A percentile compares a stretch with the other conserved stretches of the same genome.
Evolutionary conservation across 257 asterid genomes (phyloP).

Genomic region (Anisodus tanguticus): DNA sequence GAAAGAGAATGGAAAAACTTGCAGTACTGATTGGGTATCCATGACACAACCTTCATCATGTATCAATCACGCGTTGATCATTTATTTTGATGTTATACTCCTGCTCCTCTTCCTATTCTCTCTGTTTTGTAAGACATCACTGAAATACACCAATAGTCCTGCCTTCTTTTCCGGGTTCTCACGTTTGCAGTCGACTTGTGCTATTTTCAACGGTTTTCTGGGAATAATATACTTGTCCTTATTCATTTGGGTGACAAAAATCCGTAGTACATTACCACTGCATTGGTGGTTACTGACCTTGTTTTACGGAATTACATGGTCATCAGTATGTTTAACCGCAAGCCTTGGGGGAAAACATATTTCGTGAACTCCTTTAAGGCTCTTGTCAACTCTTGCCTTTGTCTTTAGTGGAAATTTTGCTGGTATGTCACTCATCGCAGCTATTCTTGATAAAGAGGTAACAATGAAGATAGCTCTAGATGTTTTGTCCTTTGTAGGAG

Average conservation of each 20-base stretch:
- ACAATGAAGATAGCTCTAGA: slow-evolving; percentile 51
- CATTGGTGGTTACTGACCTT: slow-evolving; percentile 64
- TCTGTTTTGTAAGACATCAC: slow-evolving; percentile 44
- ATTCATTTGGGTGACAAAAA: slow-evolving; percentile 61
- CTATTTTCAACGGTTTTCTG: slow-evolving; percentile 61
- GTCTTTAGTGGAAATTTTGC: slow-evolving; percentile 58
- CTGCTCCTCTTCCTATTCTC: slow-evolving; percentile 52
- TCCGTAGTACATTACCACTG: slow-evolving; percentile 47
- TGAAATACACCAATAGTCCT: slow-evolving; percentile 41
- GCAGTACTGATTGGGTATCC: slow-evolving; percentile 46
- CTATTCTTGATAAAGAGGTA: slow-evolving; percentile 44
- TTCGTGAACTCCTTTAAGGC: slow-evolving; percentile 57
- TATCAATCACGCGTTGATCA: slow-evolving; percentile 46
- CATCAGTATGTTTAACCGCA: slow-evolving; percentile 54
- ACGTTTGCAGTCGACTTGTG: slow-evolving; percentile 57
- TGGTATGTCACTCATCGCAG: slow-evolving; percentile 54
- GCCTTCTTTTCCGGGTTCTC: slow-evolving; percentile 40
- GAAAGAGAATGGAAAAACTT: slow-evolving; percentile 33
- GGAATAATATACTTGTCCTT: slow-evolving; percentile 51
- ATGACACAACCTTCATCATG: slow-evolving; percentile 61
- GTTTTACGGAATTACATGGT: slow-evolving; percentile 74
- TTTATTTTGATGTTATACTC: slow-evolving; percentile 61
- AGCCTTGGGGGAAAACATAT: slow-evolving; percentile 63
- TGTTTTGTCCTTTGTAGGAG: slow-evolving; percentile 56
- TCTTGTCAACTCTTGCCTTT: slow-evolving; percentile 57